Percentiles rank a stretch among this genome's conserved stretches.
Conservation (phyloP, 2,329 filamentous ascomycete species). For the Pseudocercospora vitis region DNA sequence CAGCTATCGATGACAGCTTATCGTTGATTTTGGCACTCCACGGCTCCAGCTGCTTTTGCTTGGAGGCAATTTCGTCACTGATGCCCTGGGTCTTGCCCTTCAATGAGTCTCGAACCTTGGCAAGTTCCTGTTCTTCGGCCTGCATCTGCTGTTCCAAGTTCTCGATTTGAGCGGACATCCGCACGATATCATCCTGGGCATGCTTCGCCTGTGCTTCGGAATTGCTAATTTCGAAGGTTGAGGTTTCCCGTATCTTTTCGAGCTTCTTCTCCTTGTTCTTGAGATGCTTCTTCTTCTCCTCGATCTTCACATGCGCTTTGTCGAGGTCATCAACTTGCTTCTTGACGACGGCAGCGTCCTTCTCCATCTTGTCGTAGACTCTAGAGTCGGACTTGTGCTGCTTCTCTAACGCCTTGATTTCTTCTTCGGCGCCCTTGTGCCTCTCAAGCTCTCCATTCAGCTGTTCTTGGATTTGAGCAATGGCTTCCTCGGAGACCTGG, state of each 20-base stretch:
- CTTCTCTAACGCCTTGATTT: constrained; percentile 86
- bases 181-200: constrained; percentile 74
- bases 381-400: constrained; percentile 79
- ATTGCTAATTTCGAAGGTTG: constrained; percentile 71
- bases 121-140: constrained; percentile 77
- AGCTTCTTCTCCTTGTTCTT: constrained; percentile 89
- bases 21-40: constrained; percentile 98
- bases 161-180: constrained; percentile 70
- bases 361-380: constrained; percentile 79
- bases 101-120: constrained; percentile 77
- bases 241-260: constrained; percentile 79
- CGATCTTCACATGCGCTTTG: constrained; percentile 94
- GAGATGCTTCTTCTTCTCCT: constrained; percentile 96
- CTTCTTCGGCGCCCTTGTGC: constrained; percentile 83
- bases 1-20: constrained; percentile 89
- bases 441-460: constrained; percentile 86
- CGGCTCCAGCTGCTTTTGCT: constrained; percentile 91
- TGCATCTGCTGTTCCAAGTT: constrained; percentile 74
- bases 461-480: constrained; percentile 83
- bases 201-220: constrained; percentile 76
- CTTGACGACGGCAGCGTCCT: constrained; percentile 72
- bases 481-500: constrained; percentile 82
- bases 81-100: constrained; percentile 96
- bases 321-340: constrained; percentile 93
- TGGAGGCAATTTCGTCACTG: constrained; percentile 85